Percentiles rank a stretch among this genome's conserved stretches.
Evolutionary conservation across 2,329 filamentous ascomycete genomes (phyloP).

Genomic region (Alternaria novae-zelandiae): DNA sequence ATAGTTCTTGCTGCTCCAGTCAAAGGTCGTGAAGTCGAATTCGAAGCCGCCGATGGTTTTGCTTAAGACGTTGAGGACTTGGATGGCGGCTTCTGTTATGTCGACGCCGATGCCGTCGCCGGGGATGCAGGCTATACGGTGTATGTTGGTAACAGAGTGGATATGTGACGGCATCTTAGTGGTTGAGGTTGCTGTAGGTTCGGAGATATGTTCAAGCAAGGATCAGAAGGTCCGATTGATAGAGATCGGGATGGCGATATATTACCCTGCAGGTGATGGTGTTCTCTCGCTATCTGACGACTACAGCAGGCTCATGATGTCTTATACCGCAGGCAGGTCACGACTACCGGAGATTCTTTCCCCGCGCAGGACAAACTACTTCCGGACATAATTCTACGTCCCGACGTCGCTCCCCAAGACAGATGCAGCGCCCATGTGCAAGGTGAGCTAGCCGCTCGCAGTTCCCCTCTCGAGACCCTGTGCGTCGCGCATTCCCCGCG

Average conservation of each 20-base stretch:
- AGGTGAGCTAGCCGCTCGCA: not conserved
- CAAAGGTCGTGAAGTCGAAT: slow-evolving; percentile 60
- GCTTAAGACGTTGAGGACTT: slow-evolving; percentile 52
- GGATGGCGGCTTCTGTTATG: slow-evolving; percentile 35
- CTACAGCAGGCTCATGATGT: not conserved
- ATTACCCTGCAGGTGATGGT: not conserved
- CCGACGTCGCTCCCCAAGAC: not conserved
- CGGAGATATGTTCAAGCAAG: not conserved
- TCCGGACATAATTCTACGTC: not conserved
- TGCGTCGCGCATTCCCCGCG: slow-evolving; percentile 26
- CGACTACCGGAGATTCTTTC: not conserved
- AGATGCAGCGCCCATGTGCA: not conserved
- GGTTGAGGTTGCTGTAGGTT: not conserved
- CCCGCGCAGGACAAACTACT: not conserved
- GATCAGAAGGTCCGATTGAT: not conserved
- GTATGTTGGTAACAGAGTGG: slow-evolving; percentile 34
- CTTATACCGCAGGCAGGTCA: not conserved
- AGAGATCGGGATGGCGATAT: not conserved
- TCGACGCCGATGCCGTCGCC: slow-evolving; percentile 44
- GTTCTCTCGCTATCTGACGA: not conserved
- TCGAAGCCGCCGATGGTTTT: slow-evolving; percentile 52
- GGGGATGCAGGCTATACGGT: slow-evolving; percentile 42
- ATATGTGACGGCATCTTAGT: slow-evolving; percentile 34
- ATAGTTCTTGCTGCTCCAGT: slow-evolving; percentile 58
- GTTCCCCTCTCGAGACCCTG: slow-evolving; percentile 20